Base-by-base conservation (phyloP, 495 filamentous ascomycete genomes). In the Trichoderma parareesei region DNA sequence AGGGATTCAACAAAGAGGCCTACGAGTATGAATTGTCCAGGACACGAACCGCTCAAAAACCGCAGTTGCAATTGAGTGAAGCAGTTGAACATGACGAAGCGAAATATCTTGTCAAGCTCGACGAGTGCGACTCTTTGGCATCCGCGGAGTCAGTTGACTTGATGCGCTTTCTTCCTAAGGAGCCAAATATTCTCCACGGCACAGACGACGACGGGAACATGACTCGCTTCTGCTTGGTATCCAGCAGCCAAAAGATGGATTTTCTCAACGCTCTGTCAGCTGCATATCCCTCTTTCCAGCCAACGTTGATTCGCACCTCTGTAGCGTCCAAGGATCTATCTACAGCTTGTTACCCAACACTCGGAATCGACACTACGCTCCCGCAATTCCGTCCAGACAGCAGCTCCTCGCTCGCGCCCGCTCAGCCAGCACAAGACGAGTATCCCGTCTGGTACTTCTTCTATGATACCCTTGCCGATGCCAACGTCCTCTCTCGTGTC, bases 401-500 rank as follows among this genome's bases (percentile, higher is more conserved):
- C 40, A 4, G 10, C 46, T 2, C 14, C 5, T 2, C 46, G 1
- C 5, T 7, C 46, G 20, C 14, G 1, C 0, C 7, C 46, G 3
- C 16, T 18, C 7, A 38, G 33, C 70, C 72, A 2, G 44, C 61
- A 6, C 74, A 77, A 55, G 65, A 77, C 41, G 61, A 80, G 59
- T 78, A 76, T 59, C 79, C 76, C 0, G 76, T 81, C 0, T 78
- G 71, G 74, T 78, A 77, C 61, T 79, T 79, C 67, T 73, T 79
- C 62, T 80, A 79, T 53, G 76, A 74, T 6, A 75, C 68, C 6
- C 69, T 78, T 3, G 71, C 68, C 0, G 68, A 74, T 44, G 60
- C 69, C 4, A 60, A 55, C 1, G 64, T 76, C 5, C 69, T 79
- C 5, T 62, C 53, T 5, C 62, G 66, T 9, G 63, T 71, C 5